A percentile compares a stretch with the other conserved stretches of the same genome.
phyloP scores from a whole-genome alignment of 2,329 filamentous ascomycete genomes.

The Hypoxylon sp. region DNA sequence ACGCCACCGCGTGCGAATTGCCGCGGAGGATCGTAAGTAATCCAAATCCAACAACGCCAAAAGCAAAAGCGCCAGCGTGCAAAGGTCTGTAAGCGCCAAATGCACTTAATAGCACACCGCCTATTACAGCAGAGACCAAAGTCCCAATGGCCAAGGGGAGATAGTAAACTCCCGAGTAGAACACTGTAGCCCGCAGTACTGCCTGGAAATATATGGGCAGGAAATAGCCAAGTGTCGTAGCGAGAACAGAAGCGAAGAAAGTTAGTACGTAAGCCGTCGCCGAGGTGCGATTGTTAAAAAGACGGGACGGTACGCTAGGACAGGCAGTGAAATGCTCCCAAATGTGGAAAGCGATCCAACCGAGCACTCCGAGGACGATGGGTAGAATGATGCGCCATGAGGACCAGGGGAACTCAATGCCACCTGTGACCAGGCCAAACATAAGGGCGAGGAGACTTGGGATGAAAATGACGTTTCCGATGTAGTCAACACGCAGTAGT shows the following conservation, averaged over 20 bases:
- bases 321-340: constrained; percentile 52
- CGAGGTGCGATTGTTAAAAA: constrained; percentile 62
- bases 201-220: constrained; percentile 64
- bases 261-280: constrained; percentile 51
- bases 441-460: constrained; percentile 55
- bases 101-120: constrained; percentile 49
- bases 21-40: constrained; percentile 55
- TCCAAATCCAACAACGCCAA: constrained; percentile 56
- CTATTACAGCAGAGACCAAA: constrained; percentile 34
- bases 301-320: constrained; percentile 58
- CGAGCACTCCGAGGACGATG: constrained; percentile 25
- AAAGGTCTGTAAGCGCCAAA: constrained; percentile 43
- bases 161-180: constrained; percentile 48
- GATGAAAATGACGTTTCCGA: constrained; percentile 57
- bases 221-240: constrained; percentile 57
- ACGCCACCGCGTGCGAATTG: constrained; percentile 52
- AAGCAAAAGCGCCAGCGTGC: constrained; percentile 47
- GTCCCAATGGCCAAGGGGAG: constrained; percentile 42
- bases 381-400: constrained; percentile 39
- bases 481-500: constrained; percentile 30
- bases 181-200: constrained; percentile 46
- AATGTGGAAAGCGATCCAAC: constrained; percentile 54
- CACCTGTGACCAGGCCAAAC: constrained; percentile 53
- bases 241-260: constrained; percentile 57
- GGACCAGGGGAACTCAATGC: constrained; percentile 35